These are phyloP conservation scores for Linum trigynum DNA, from an alignment of 345 rosid species.

Conservation along the genomic window DNA sequence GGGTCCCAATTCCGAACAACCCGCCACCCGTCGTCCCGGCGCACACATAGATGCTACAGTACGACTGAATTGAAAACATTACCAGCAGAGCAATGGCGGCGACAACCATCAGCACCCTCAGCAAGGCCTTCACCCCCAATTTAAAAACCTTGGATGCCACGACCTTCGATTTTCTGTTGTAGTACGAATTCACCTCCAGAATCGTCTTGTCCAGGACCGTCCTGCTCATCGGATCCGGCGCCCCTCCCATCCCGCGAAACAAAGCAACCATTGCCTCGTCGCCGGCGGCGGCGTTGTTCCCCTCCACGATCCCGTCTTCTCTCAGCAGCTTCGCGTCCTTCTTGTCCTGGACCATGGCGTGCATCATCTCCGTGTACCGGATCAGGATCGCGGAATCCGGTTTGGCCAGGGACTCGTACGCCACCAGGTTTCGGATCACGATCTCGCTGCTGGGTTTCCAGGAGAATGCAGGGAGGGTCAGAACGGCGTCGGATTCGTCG, in stretches of 20 bases:
- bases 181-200: background rate
- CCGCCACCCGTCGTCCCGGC: background rate
- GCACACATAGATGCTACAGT: background rate
- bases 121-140: background rate
- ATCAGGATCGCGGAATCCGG: background rate
- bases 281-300: background rate
- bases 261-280: background rate
- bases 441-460: background rate
- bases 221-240: background rate
- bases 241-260: background rate
- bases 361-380: background rate
- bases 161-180: background rate
- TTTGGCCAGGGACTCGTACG: background rate
- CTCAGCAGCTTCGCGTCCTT: background rate
- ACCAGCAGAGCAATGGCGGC: background rate
- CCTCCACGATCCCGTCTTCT: background rate
- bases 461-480: background rate
- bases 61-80: background rate
- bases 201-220: background rate
- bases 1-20: background rate
- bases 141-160: background rate
- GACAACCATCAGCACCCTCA: background rate
- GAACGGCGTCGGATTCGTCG: background rate
- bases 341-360: background rate
- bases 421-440: background rate